These are phyloP conservation scores for Penicillium argentinense DNA, from an alignment of 495 filamentous ascomycete species.

Conservation along the genomic window DNA sequence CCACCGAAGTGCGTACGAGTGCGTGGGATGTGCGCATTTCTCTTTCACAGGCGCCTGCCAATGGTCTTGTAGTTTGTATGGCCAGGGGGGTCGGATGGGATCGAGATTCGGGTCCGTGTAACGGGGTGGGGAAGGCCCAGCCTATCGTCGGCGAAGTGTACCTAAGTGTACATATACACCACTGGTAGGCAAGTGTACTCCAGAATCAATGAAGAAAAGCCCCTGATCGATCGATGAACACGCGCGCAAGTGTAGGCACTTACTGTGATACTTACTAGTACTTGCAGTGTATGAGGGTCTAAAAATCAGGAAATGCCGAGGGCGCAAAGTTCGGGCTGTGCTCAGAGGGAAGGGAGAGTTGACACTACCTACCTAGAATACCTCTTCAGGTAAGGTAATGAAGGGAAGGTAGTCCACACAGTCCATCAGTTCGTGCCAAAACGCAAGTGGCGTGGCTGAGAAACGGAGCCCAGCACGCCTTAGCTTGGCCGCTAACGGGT, in stretches of 20 bases:
- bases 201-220: not conserved
- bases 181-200: not conserved
- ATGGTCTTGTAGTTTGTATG: too few species aligned
- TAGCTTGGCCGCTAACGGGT: constrained; percentile 12
- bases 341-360: too few species aligned
- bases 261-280: too few species aligned
- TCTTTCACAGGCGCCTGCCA: not conserved
- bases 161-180: not conserved
- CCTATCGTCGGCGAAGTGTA: not conserved
- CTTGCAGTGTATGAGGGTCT: not conserved
- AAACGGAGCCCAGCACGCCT: constrained; percentile 7
- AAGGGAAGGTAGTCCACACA: too few species aligned
- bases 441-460: constrained; percentile 26
- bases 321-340: not conserved
- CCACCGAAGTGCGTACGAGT: too few species aligned
- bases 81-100: not conserved
- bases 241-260: not conserved
- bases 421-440: not conserved
- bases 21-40: not conserved
- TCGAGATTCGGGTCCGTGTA: not conserved
- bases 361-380: too few species aligned
- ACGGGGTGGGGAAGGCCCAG: not conserved
- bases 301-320: not conserved
- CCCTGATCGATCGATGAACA: not conserved
- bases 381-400: too few species aligned